Percentiles rank a stretch among this genome's conserved stretches.
These are phyloP conservation scores for Sphenostylis stenocarpa DNA, from an alignment of 306 rosid genomes.

Conservation along the genomic window DNA sequence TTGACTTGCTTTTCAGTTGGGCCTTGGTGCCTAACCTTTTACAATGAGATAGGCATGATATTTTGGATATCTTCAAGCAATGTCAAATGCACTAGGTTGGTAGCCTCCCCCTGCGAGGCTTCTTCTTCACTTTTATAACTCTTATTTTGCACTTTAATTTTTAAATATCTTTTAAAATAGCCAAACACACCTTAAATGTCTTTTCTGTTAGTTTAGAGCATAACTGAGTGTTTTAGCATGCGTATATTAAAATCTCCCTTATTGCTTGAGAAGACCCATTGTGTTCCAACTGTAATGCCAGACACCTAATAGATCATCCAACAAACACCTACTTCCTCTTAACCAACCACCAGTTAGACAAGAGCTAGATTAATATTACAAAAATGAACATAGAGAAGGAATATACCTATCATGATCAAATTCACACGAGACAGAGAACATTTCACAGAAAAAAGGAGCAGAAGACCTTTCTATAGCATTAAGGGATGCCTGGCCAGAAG, in stretches of 20 bases:
- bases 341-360: conserved; percentile 22
- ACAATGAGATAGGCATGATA: conserved; percentile 62
- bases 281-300: conserved; percentile 10
- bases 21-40: conserved; percentile 81
- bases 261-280: conserved; percentile 5
- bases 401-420: conserved; percentile 92
- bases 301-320: conserved; percentile 25
- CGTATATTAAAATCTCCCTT: conserved; percentile 5
- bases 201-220: background rate
- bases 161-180: background rate
- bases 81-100: background rate
- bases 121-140: background rate
- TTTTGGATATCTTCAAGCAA: conserved; percentile 73
- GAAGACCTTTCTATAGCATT: conserved; percentile 59
- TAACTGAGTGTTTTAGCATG: conserved; percentile 10
- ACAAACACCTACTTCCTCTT: conserved; percentile 15
- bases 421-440: conserved; percentile 72
- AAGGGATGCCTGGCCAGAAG: conserved; percentile 57
- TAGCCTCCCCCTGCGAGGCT: background rate
- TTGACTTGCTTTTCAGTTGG: conserved; percentile 86
- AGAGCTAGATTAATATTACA: background rate
- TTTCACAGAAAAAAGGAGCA: conserved; percentile 76
- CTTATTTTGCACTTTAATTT: background rate
- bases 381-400: conserved; percentile 33
- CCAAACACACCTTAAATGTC: background rate